A percentile compares a stretch with the other conserved stretches of the same genome.
phyloP scores from a whole-genome alignment of 2,329 filamentous ascomycete species.

The Ophiocordyceps robertsii region DNA sequence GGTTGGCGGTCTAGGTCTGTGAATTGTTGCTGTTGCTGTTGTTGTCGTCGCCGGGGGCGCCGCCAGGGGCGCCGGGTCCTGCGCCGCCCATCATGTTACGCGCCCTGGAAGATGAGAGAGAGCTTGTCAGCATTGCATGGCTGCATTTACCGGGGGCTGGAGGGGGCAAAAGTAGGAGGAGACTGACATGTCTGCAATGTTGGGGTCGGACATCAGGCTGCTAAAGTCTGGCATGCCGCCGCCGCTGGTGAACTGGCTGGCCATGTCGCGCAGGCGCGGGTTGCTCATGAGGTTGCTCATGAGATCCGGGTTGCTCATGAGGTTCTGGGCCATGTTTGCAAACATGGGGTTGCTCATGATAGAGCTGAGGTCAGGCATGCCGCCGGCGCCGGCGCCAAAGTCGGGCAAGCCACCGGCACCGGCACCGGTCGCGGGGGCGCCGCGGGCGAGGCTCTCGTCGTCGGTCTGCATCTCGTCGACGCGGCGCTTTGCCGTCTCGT shows the following conservation, averaged over 20 bases:
- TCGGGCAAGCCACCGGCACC: not conserved
- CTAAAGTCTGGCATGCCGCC: conserved; percentile 84
- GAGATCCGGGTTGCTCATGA: conserved; percentile 94
- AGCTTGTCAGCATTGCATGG: too few relatives aligned
- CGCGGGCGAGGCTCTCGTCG: conserved; percentile 12
- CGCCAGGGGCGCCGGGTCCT: not conserved
- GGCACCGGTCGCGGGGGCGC: conserved; percentile 23
- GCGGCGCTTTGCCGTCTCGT: conserved; percentile 79
- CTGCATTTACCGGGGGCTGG: not conserved
- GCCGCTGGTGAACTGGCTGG: conserved; percentile 59
- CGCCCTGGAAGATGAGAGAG: conserved; percentile 17
- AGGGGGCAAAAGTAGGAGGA: not conserved
- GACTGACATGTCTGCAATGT: conserved; percentile 86
- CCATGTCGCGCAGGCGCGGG: conserved; percentile 78
- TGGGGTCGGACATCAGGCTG: conserved; percentile 82
- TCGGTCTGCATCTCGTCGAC: conserved; percentile 63
- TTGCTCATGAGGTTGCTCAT: conserved; percentile 92
- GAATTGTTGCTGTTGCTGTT: too few relatives aligned
- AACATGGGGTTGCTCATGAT: conserved; percentile 99
- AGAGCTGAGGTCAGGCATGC: conserved; percentile 75
- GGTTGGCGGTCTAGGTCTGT: too few relatives aligned
- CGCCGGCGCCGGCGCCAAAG: conserved; percentile 44
- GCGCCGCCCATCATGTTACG: conserved; percentile 31
- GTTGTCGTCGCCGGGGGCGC: not conserved
- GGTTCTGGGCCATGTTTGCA: conserved; percentile 86